Evolutionary conservation across 495 filamentous ascomycete genomes (phyloP), one percentile per base, ranked within the genome.

Genomic region (Ramalina intermedia): DNA sequence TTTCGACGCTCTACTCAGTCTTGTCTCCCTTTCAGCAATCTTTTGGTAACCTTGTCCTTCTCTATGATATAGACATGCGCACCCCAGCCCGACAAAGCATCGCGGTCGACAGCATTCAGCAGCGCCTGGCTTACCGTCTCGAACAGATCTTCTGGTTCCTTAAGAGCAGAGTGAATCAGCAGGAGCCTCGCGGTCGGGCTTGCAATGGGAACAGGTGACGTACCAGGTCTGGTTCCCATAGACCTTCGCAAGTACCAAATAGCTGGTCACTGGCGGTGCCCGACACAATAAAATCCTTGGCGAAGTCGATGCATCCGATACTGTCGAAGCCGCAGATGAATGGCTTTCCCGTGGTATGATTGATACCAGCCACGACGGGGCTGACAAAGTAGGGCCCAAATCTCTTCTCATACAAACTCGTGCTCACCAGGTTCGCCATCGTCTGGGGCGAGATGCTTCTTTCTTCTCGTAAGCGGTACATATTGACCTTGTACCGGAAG

Each of bases 311-410:
- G 71, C 91, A 98, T 60, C 91, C 91, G 66, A 98, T 96, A 66
- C 85, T 91, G 72, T 98, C 91, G 68, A 98, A 98, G 23, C 93
- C 91, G 68, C 93, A 96, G 63, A 98, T 94, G 66, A 98, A 98
- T 18, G 91, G 91, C 70, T 86, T 78, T 58, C 85, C 85, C 41
- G 81, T 87, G 65, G 86, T 94, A 60, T 82, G 82, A 56, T 96
- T 89, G 61, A 98, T 78, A 46, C 91, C 91, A 41, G 89, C 91
- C 57, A 98, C 77, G 48, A 96, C 93, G 42, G 91, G 91, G 48
- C 79, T 84, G 52, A 98, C 85, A 63, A 95, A 98, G 71, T 81
- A 98, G 20, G 91, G 88, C 41, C 91, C 93, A 68, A 98, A 98
- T 53, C 91, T 79, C 55, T 75, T 79, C 75, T 98, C 91, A 71